phyloP scores from a whole-genome alignment of 2,329 filamentous ascomycete genomes.

The Trichophyton verrucosum region DNA sequence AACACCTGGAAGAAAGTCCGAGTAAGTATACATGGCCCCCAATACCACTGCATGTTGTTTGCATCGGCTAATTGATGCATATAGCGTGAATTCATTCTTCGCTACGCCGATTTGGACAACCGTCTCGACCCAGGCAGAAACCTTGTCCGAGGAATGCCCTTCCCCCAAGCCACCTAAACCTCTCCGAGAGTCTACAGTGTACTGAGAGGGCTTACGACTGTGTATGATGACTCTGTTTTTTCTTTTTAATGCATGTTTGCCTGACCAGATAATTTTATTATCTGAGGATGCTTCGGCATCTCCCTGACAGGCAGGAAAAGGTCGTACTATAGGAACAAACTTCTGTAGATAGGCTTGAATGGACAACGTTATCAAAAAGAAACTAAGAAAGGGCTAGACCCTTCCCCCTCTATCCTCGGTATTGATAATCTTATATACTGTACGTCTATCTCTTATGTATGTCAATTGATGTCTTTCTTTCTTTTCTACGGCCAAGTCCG shows the following conservation, averaged over 20 bases:
- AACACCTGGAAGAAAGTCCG: slow-evolving; percentile 38
- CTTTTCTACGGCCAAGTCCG: background rate
- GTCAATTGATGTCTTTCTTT: background rate
- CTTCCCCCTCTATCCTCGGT: background rate
- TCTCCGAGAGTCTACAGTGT: background rate
- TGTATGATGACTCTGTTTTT: background rate
- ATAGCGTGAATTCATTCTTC: slow-evolving; percentile 37
- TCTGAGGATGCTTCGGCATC: background rate
- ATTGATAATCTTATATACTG: background rate
- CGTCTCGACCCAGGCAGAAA: slow-evolving; percentile 30
- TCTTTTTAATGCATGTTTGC: background rate
- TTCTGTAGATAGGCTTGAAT: background rate
- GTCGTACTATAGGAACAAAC: slow-evolving; percentile 1
- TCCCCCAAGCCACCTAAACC: slow-evolving; percentile 18
- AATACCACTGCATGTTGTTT: background rate
- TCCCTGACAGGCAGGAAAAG: background rate
- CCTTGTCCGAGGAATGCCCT: slow-evolving; percentile 24
- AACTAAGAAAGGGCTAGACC: background rate
- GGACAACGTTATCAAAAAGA: background rate
- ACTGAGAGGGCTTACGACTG: background rate
- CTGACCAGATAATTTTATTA: background rate
- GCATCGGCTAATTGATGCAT: background rate
- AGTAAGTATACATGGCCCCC: slow-evolving; percentile 21
- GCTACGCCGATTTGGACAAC: slow-evolving; percentile 40
- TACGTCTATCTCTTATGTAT: background rate